Conservation (phyloP, 1,284 basidiomycete genomes). For the Pyrrhoderma lamaoense region DNA sequence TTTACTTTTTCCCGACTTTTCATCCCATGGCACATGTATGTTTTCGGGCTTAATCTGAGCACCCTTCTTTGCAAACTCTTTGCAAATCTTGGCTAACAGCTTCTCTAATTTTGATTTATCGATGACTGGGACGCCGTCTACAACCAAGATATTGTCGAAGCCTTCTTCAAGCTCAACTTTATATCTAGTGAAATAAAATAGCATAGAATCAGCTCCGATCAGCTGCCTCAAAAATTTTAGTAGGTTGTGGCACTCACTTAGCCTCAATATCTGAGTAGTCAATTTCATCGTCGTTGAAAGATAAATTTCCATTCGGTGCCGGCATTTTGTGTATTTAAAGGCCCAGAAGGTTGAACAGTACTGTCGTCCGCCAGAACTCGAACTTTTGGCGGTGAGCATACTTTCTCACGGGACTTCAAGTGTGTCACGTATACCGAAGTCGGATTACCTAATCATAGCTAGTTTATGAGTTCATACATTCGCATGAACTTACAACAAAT, state of each 20-base stretch:
- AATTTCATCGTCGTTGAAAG: slow-evolving; percentile 59
- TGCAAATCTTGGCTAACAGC: slow-evolving; percentile 72
- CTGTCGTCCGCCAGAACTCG: no score
- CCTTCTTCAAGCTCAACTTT: slow-evolving; percentile 73
- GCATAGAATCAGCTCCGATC: background rate
- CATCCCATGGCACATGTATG: slow-evolving; percentile 82
- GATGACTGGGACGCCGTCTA: slow-evolving; percentile 84
- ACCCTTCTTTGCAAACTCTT: slow-evolving; percentile 78
- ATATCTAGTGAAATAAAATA: slow-evolving; percentile 48
- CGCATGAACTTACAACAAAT: no score
- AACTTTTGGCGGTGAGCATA: background rate
- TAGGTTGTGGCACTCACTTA: slow-evolving; percentile 48
- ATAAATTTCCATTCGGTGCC: slow-evolving; percentile 28
- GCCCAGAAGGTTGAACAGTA: background rate
- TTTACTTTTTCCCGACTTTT: slow-evolving; percentile 72
- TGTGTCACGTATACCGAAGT: no score
- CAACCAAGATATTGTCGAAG: slow-evolving; percentile 81
- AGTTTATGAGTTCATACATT: no score
- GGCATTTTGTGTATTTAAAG: slow-evolving; percentile 22
- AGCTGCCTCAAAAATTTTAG: slow-evolving; percentile 7
- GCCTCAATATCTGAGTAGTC: slow-evolving; percentile 93
- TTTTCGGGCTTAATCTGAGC: slow-evolving; percentile 69
- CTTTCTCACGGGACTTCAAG: no score
- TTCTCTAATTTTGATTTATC: slow-evolving; percentile 76
- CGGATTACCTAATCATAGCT: no score